Evolutionary conservation across 768 basidiomycete species (phyloP).

Genomic region (Mrakia gelida): DNA sequence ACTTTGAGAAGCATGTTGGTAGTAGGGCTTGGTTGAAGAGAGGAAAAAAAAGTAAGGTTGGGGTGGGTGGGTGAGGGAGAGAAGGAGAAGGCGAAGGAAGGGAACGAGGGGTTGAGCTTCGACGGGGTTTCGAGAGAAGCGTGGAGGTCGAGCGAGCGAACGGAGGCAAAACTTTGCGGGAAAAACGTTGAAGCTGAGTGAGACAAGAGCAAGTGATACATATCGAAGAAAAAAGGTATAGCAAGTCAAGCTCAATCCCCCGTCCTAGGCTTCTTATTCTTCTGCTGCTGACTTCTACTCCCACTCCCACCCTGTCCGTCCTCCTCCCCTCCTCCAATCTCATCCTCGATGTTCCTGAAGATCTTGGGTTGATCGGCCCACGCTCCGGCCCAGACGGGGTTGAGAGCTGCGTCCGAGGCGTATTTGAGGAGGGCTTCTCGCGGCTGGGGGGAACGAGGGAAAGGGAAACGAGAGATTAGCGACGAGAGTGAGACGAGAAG

Average conservation of each 20-base stretch:
- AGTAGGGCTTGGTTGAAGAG: too few relatives aligned
- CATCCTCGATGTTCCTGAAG: conserved; percentile 31
- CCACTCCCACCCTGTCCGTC: not conserved
- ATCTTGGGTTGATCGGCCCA: conserved; percentile 32
- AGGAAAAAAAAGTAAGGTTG: too few relatives aligned
- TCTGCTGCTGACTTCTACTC: not conserved
- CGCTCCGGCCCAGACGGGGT: conserved; percentile 50
- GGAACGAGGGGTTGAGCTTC: too few relatives aligned
- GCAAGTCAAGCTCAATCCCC: conserved; percentile 6
- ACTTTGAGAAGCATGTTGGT: too few relatives aligned
- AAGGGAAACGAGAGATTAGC: conserved; percentile 32
- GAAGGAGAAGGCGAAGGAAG: too few relatives aligned
- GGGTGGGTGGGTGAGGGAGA: too few relatives aligned
- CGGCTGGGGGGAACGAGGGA: conserved; percentile 57
- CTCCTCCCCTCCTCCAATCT: not conserved
- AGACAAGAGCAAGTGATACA: too few relatives aligned
- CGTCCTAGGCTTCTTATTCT: not conserved
- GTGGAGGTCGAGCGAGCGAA: too few relatives aligned
- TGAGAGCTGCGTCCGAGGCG: conserved; percentile 66
- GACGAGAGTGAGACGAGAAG: not conserved
- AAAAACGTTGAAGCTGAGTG: too few relatives aligned
- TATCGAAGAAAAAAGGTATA: too few relatives aligned
- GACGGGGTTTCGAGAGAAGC: too few relatives aligned
- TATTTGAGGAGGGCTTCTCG: conserved; percentile 95
- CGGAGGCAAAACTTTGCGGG: too few relatives aligned